A percentile compares a stretch with the other conserved stretches of the same genome.
phyloP scores from a whole-genome alignment of 371 early-diverging fungal genomes.

The Mortierella sp. region DNA sequence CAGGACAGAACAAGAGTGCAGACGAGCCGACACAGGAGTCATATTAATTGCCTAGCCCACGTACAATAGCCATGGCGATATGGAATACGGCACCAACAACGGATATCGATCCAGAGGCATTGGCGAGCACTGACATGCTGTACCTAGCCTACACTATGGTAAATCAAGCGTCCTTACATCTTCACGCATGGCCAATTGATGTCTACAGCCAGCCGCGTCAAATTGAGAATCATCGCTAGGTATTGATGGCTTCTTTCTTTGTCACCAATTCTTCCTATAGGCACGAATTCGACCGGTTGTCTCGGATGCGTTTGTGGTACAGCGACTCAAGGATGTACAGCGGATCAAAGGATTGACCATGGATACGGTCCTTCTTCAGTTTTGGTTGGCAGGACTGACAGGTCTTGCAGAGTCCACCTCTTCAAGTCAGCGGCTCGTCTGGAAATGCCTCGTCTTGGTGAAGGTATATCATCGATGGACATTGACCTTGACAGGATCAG shows the following conservation, averaged over 20 bases:
- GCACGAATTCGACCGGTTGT: constrained; percentile 44
- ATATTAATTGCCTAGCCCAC: neutral
- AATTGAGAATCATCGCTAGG: no score
- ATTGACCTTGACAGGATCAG: neutral
- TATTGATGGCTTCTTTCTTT: neutral
- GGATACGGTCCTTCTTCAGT: constrained; percentile 42
- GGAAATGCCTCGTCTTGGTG: constrained; percentile 50
- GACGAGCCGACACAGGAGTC: neutral
- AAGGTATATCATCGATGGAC: constrained; percentile 22
- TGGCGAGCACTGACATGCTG: constrained; percentile 41
- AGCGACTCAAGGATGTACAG: constrained; percentile 49
- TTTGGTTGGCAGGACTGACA: constrained; percentile 52
- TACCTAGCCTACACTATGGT: constrained; percentile 43
- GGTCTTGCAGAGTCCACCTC: constrained; percentile 44
- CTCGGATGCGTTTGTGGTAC: constrained; percentile 33
- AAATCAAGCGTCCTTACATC: neutral
- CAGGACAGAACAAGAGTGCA: neutral
- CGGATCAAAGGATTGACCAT: constrained; percentile 38
- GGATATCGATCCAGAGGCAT: constrained; percentile 20
- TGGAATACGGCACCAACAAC: constrained; percentile 22
- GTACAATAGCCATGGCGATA: constrained; percentile 16
- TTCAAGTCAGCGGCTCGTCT: constrained; percentile 34
- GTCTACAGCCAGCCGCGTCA: no score
- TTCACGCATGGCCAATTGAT: no score
- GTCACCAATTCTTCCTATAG: constrained; percentile 5